phyloP scores from a whole-genome alignment of 495 filamentous ascomycete species.

The Penicillium paxilli region DNA sequence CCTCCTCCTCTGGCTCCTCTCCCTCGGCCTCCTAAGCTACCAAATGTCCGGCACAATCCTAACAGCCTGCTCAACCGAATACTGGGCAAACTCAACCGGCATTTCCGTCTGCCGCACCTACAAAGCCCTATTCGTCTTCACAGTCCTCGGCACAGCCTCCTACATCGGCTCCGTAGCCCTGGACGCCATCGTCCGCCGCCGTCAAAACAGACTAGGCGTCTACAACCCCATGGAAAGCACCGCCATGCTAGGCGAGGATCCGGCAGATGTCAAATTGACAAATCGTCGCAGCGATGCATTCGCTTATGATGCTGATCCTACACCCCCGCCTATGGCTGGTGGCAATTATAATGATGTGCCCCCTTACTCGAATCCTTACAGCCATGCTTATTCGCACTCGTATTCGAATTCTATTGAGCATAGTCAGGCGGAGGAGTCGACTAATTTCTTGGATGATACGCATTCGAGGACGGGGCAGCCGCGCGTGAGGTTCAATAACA shows the following conservation, averaged over 20 bases:
- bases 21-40: constrained; percentile 57
- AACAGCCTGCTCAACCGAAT: constrained; percentile 52
- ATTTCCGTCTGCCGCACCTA: constrained; percentile 63
- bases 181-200: constrained; percentile 49
- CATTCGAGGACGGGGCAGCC: constrained; percentile 13
- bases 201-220: constrained; percentile 43
- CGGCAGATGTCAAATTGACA: constrained; percentile 34
- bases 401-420: constrained; percentile 10
- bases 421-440: constrained; percentile 28
- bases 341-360: constrained; percentile 2
- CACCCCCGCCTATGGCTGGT: neutral
- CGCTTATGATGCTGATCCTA: constrained; percentile 8
- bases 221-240: constrained; percentile 44
- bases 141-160: constrained; percentile 47
- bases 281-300: constrained; percentile 20
- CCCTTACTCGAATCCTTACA: neutral
- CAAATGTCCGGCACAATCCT: constrained; percentile 56
- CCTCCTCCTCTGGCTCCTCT: constrained; percentile 56
- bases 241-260: constrained; percentile 23
- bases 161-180: constrained; percentile 50
- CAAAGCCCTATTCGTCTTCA: constrained; percentile 68
- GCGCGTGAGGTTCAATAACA: constrained; percentile 22
- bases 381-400: constrained; percentile 1
- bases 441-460: constrained; percentile 30
- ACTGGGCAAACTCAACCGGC: constrained; percentile 59